Evolutionary conservation across 1,284 basidiomycete genomes (phyloP).

Genomic region (Porodaedalea pini): DNA sequence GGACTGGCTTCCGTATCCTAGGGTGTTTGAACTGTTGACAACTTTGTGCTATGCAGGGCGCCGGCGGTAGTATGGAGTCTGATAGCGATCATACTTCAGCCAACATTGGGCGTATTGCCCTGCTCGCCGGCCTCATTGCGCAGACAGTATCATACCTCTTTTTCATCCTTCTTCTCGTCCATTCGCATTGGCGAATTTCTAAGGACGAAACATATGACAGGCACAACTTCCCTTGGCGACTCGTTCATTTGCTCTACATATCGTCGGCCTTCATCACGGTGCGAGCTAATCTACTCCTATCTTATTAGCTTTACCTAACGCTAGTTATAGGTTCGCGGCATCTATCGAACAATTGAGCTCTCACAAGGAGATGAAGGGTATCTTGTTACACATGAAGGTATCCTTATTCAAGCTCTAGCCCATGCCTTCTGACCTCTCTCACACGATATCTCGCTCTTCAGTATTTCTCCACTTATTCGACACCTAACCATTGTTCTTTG

Average conservation of each 20-base stretch:
- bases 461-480: slow-evolving; percentile 43
- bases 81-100: background rate
- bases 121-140: background rate
- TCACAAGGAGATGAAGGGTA: slow-evolving; percentile 35
- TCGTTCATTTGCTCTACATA: slow-evolving; percentile 18
- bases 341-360: slow-evolving; percentile 37
- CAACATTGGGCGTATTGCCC: background rate
- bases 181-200: background rate
- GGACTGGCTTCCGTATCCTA: background rate
- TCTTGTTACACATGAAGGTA: slow-evolving; percentile 35
- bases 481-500: slow-evolving; percentile 38
- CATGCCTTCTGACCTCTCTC: too few species aligned
- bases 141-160: background rate
- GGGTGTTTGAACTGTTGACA: background rate
- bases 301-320: background rate
- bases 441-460: slow-evolving; percentile 8
- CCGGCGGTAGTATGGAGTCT: background rate
- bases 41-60: background rate
- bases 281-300: background rate
- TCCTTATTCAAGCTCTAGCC: too few species aligned
- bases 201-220: background rate
- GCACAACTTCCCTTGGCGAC: background rate
- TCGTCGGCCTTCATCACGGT: slow-evolving; percentile 21
- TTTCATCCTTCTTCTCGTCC: background rate
- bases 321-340: slow-evolving; percentile 31